These are phyloP conservation scores for Vitis riparia DNA, from an alignment of 164 flowering plant species.

Conservation along the genomic window DNA sequence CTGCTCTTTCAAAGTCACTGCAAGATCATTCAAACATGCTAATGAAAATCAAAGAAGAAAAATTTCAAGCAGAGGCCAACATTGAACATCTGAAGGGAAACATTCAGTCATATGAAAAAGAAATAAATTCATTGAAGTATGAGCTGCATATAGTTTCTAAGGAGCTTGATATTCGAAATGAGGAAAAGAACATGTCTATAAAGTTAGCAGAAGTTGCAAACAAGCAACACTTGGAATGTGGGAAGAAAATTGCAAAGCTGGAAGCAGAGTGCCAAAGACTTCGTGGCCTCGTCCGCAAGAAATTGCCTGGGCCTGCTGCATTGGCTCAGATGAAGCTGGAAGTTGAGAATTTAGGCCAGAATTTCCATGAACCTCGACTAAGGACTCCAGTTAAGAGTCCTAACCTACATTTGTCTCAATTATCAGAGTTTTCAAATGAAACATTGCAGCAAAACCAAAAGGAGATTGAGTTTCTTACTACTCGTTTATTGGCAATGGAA, in stretches of 20 bases:
- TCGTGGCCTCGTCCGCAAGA: slow-evolving; percentile 15
- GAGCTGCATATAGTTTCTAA: slow-evolving; percentile 12
- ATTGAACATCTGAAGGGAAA: slow-evolving; percentile 6
- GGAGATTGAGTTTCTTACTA: slow-evolving; percentile 7
- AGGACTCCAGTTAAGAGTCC: not conserved
- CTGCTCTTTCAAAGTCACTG: slow-evolving; percentile 22
- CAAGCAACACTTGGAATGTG: slow-evolving; percentile 20
- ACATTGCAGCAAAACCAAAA: not conserved
- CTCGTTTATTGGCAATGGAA: slow-evolving; percentile 4
- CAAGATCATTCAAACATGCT: slow-evolving; percentile 14
- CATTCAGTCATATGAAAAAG: slow-evolving; percentile 16
- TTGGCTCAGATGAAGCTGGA: slow-evolving; percentile 10
- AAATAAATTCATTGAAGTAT: slow-evolving; percentile 13
- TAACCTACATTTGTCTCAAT: not conserved
- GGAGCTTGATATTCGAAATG: slow-evolving; percentile 15
- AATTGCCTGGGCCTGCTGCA: slow-evolving; percentile 10
- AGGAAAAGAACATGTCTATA: slow-evolving; percentile 19
- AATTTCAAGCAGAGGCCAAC: slow-evolving; percentile 14
- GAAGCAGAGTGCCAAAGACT: slow-evolving; percentile 22
- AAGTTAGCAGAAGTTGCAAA: slow-evolving; percentile 20
- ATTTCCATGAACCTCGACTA: not conserved
- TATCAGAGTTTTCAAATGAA: slow-evolving; percentile 1
- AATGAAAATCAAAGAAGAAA: slow-evolving; percentile 14
- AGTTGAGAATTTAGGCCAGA: slow-evolving; percentile 4
- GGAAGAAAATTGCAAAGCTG: slow-evolving; percentile 19